These are phyloP conservation scores for Neoarthrinium moseri DNA, from an alignment of 2,329 filamentous ascomycete species.

Conservation along the genomic window DNA sequence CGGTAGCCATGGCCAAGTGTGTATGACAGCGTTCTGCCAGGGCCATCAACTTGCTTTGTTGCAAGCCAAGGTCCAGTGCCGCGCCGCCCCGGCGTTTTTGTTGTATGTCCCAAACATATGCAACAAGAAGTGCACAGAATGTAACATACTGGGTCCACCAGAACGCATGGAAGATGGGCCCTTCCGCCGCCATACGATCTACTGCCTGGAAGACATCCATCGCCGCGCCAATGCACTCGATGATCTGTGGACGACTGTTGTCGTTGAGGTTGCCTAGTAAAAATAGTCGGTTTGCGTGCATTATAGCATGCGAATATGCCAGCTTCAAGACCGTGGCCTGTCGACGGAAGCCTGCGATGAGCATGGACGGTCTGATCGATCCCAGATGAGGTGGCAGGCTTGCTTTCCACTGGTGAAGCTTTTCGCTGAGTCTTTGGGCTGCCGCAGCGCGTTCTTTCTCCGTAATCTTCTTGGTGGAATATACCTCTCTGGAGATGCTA, in stretches of 20 bases:
- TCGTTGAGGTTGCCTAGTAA: conserved; percentile 34
- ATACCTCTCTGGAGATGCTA: conserved; percentile 23
- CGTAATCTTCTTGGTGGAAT: conserved; percentile 33
- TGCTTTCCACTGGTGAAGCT: conserved; percentile 38
- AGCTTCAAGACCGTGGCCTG: conserved; percentile 54
- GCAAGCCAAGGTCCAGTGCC: neutral
- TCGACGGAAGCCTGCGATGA: conserved; percentile 43
- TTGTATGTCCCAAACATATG: conserved; percentile 49
- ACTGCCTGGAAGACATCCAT: conserved; percentile 42
- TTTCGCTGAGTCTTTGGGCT: conserved; percentile 34
- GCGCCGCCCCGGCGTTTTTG: conserved; percentile 9
- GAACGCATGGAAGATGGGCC: conserved; percentile 42
- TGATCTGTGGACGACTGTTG: conserved; percentile 24
- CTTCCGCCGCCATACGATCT: conserved; percentile 36
- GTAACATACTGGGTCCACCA: conserved; percentile 16
- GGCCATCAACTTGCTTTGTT: conserved; percentile 29
- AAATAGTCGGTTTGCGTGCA: conserved; percentile 55
- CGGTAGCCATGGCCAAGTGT: conserved; percentile 38
- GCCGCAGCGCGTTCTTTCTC: conserved; percentile 34
- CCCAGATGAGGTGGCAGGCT: conserved; percentile 41
- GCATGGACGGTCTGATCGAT: conserved; percentile 40
- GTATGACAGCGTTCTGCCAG: conserved; percentile 45
- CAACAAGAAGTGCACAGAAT: conserved; percentile 46
- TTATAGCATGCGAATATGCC: conserved; percentile 53
- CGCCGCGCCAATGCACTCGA: conserved; percentile 29